Evolutionary conservation across 306 rosid genomes (phyloP), one percentile per base, ranked within the genome.

Genomic region (Prunus armeniaca): DNA sequence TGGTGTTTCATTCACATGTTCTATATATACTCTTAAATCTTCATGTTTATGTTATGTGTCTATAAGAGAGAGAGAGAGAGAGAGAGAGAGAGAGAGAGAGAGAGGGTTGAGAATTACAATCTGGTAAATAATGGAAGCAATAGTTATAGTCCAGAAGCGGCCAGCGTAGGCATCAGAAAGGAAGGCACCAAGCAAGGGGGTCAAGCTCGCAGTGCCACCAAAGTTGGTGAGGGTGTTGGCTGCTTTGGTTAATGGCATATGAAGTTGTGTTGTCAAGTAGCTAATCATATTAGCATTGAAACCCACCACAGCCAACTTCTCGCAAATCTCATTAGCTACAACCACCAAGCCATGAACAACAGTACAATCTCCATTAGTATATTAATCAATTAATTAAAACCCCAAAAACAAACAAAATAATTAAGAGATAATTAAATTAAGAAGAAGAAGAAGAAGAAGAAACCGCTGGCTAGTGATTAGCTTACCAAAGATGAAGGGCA

Each of bases 251-350:
- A 88, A 67, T 12, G 99, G 96, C 96, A 95, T 79, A 27, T 95
- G 89, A 71, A 95, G 91, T 78, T 95, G 91, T 50, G 87, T 78
- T 7, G 97, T 95, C 81, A 95, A 84, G 78, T 95, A 95, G 84
- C 92, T 95, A 43, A 92, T 79, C 99, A 95, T 95, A 57, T 95
- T 95, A 0, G 98, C 79, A 28, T 55, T 54, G 71, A 92, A 92
- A 24, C 99, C 99, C 74, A 92, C 99, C 86, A 95, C 98, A 1
- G 99, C 99, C 77, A 95, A 71, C 88, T 95, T 95, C 93, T 95
- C 99, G 69, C 84, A 68, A 27, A 81, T 60, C 86, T 95, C 99
- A 82, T 95, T 95, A 7, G 88, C 99, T 92, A 68, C 83, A 88
- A 0, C 38, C n/a, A 47, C 19, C 58, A 64, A 12, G 46, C 1